phyloP scores from a whole-genome alignment of 2,329 filamentous ascomycete species.

The Pseudonectria foliicola region DNA sequence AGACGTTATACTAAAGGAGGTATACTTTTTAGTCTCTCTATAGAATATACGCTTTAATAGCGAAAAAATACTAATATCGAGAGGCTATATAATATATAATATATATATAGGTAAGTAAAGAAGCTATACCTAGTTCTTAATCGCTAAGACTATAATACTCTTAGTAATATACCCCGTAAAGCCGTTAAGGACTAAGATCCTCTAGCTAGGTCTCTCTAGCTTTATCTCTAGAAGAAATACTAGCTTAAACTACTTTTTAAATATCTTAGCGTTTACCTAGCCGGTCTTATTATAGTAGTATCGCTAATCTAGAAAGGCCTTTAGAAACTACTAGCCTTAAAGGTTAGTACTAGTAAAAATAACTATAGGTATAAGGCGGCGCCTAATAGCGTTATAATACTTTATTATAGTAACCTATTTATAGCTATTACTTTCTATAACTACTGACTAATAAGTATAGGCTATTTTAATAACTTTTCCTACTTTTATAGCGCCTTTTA shows the following conservation, averaged over 20 bases:
- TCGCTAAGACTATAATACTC: no score
- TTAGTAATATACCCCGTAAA: no score
- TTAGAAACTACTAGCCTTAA: constrained; percentile 1
- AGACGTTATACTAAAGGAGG: no score
- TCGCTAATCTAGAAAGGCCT: background rate
- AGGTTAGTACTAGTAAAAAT: constrained; percentile 1
- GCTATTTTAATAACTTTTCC: background rate
- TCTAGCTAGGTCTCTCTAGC: background rate
- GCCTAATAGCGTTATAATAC: background rate
- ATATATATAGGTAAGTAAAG: no score
- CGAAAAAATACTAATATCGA: no score
- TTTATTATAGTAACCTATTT: constrained; percentile 1
- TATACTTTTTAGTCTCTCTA: no score
- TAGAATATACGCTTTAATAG: no score
- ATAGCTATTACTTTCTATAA: constrained; percentile 1
- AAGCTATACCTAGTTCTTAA: no score
- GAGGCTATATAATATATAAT: no score
- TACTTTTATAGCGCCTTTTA: background rate
- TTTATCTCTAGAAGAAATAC: background rate
- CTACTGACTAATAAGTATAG: background rate
- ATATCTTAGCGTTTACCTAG: background rate
- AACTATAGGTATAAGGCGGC: background rate
- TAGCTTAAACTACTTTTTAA: background rate
- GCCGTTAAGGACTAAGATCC: background rate
- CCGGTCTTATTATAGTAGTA: background rate